A percentile compares a stretch with the other conserved stretches of the same genome.
Conservation (phyloP, 805 yeast genomes). For the Ascoidea asiatica region DNA sequence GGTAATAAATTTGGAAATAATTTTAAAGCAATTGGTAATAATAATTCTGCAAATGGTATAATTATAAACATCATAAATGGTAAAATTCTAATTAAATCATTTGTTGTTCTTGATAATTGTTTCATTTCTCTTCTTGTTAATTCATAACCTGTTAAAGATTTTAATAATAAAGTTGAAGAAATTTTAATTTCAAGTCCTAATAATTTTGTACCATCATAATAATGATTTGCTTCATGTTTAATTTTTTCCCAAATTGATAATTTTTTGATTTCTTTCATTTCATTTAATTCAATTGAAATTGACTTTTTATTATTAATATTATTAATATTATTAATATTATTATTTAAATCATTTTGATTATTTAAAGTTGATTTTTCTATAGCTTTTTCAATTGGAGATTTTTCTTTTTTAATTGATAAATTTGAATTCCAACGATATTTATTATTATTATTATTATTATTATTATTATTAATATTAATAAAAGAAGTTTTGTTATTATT, state of each 20-base stretch:
- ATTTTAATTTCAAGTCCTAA: slow-evolving; percentile 82
- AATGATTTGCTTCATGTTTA: slow-evolving; percentile 81
- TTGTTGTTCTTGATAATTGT: slow-evolving; percentile 77
- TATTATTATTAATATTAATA: too few species aligned
- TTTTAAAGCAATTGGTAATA: slow-evolving; percentile 79
- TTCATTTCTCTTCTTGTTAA: slow-evolving; percentile 80
- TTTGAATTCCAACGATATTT: too few species aligned
- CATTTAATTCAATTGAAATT: too few species aligned
- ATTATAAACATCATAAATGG: slow-evolving; percentile 87
- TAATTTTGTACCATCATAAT: slow-evolving; percentile 93
- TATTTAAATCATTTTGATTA: too few species aligned
- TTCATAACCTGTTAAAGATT: slow-evolving; percentile 82
- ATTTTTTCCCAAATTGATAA: slow-evolving; percentile 40
- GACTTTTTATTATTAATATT: too few species aligned
- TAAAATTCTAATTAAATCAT: slow-evolving; percentile 74
- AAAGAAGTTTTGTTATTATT: too few species aligned
- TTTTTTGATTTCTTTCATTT: background rate
- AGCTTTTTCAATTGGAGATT: too few species aligned
- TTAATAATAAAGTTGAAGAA: slow-evolving; percentile 66
- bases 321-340: too few species aligned
- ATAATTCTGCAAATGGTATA: slow-evolving; percentile 88
- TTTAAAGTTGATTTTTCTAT: too few species aligned
- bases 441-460: too few species aligned
- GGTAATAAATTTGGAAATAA: slow-evolving; percentile 92
- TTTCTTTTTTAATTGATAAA: too few species aligned